Evolutionary conservation across 495 filamentous ascomycete species (phyloP), one percentile per base, ranked within the genome.

Genomic region (Pseudevernia furfuracea): DNA sequence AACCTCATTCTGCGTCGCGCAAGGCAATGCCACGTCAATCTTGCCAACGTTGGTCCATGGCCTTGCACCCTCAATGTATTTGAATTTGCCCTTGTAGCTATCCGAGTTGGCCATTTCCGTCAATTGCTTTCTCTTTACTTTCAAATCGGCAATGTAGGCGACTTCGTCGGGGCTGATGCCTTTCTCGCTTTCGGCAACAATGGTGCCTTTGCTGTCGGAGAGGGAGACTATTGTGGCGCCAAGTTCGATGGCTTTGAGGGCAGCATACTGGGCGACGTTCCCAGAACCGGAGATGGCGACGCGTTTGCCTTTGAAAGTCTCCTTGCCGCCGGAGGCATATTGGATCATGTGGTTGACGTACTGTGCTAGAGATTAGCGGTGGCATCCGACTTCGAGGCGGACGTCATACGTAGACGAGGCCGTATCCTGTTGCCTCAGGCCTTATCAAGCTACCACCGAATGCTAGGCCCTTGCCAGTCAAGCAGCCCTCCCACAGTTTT

Each of bases 241-340:
- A 67, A 97, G 90, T 82, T 98, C 93, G 73, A 97, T 92, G 77
- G 85, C 87, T 81, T 98, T 98, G 66, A 98, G 87, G 12, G 94
- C 94, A 25, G 94, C 92, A 82, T 92, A 97, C 81, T 98, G 94
- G 58, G 94, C 94, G 59, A 98, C 94, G 80, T 98, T 98, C 64
- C 94, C 94, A 66, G 94, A 97, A 61, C 94, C 94, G 52, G 94
- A 96, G 79, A 98, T 88, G 74, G 92, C 91, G 63, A 98, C 94
- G 53, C 87, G 88, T 82, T 97, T 97, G 74, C 92, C 94, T 60
- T 82, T 77, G 83, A 96, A 95, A 70, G 82, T 84, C 74, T 95
- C 90, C 74, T 89, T 85, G 77, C 91, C 91, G 64, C 80, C 79
- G 32, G 85, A 82, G 69, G 88, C 90, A 76, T 96, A 86, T 71